Evolutionary conservation across 2,329 filamentous ascomycete species (phyloP).

Genomic region (Trichoderma sp.): DNA sequence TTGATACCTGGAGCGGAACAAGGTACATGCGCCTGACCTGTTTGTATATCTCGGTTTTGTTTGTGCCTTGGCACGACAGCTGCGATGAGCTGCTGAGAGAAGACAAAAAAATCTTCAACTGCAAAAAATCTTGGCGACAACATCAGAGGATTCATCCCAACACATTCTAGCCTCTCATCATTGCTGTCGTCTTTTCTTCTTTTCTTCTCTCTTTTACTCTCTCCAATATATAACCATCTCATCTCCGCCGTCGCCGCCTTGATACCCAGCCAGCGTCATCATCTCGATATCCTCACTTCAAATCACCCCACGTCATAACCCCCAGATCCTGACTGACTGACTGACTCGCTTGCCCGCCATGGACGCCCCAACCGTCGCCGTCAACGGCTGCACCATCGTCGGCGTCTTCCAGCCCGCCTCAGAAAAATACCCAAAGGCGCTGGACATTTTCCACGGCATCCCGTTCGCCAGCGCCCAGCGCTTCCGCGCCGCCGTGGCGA

Average conservation of each 20-base stretch:
- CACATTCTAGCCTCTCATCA: neutral
- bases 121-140: neutral
- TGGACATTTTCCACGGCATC: constrained; percentile 51
- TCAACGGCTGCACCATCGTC: constrained; percentile 27
- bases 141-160: neutral
- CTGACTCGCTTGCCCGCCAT: neutral
- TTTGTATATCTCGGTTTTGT: neutral
- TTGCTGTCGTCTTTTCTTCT: neutral
- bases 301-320: neutral
- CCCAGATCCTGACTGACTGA: neutral
- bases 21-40: neutral
- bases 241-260: neutral
- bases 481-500: constrained; percentile 42
- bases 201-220: neutral
- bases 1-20: too few species aligned
- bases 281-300: neutral
- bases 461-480: constrained; percentile 50
- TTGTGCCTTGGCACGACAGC: neutral
- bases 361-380: constrained; percentile 20
- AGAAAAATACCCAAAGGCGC: constrained; percentile 36
- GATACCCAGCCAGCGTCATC: neutral
- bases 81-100: neutral
- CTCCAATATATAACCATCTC: neutral
- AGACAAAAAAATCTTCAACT: neutral
- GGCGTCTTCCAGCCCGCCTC: constrained; percentile 27